Evolutionary conservation across 129 eudicot species (phyloP), one percentile per base, ranked within the genome.

Genomic region (Ambrosia artemisiifolia): DNA sequence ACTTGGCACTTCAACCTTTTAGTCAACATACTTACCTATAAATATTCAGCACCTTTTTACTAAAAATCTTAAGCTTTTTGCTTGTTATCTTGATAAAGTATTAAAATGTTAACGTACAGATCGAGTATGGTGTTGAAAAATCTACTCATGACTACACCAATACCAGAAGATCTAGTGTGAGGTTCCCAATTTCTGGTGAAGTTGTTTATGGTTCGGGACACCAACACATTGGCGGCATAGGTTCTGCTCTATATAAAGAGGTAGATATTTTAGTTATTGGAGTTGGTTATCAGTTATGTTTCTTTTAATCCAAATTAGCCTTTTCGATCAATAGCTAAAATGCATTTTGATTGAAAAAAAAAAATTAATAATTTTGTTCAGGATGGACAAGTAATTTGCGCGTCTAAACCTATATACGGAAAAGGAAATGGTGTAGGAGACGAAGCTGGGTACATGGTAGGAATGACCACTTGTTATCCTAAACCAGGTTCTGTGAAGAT

Each of bases 401-500:
- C 89, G 6, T 91, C 95, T 13, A 65, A 20, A 28, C 90, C 97
- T 57, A 72, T 64, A 3, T 91, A 88, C 34, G 95, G 97, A 65
- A 33, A 78, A 20, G 95, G 97, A 63, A 68, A 76, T 6, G 82
- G 80, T 69, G 85, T 76, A 62, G 97, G 97, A 78, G 79, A 86
- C 56, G 97, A 88, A 83, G 83, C 88, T 46, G 97, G 95, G 49
- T 91, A 78, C 50, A 80, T 91, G 76, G 92, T 88, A 5, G 97
- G 97, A 75, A 91, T 91, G 95, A 75, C 97, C 1, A 85, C 95
- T 3, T 88, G 97, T 72, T 91, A 88, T 65, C 97, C 97, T 46
- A 53, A 65, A 67, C 92, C 95, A 6, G 95, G 92, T 13, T 85
- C 95, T 35, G 49, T 85, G 48, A 72, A 81, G 82, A 86, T 91